These are phyloP conservation scores for Saururus chinensis DNA, from an alignment of 164 flowering plant genomes.

Conservation along the genomic window DNA sequence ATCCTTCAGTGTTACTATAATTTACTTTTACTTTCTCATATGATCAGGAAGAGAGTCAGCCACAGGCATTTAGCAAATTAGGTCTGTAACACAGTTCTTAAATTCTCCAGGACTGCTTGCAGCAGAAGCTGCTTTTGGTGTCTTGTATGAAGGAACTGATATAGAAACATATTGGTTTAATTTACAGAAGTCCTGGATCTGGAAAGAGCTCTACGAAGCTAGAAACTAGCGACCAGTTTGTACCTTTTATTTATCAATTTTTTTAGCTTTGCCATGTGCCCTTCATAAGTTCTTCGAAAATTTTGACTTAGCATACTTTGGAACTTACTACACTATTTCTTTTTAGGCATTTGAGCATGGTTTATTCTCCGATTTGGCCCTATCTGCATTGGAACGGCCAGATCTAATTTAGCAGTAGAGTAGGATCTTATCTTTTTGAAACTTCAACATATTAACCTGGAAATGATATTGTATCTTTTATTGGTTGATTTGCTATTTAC, in stretches of 20 bases:
- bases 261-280: no score
- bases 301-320: no score
- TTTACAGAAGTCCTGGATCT: slow-evolving; percentile 76
- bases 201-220: slow-evolving; percentile 79
- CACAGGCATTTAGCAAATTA: no score
- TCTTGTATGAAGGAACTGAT: slow-evolving; percentile 35
- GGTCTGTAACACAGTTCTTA: slow-evolving; percentile 17
- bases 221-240: slow-evolving; percentile 89
- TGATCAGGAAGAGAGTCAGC: background rate
- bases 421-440: no score
- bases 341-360: slow-evolving; percentile 94
- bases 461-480: slow-evolving; percentile 20
- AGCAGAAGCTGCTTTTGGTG: slow-evolving; percentile 77
- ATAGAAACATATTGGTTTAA: slow-evolving; percentile 70
- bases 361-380: slow-evolving; percentile 71
- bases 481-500: no score
- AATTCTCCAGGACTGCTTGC: slow-evolving; percentile 98
- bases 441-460: no score
- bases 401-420: slow-evolving; percentile 6
- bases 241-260: no score
- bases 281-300: no score
- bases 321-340: no score
- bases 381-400: slow-evolving; percentile 88
- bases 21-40: no score
- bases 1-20: no score